A percentile compares a stretch with the other conserved stretches of the same genome.
Evolutionary conservation across 148 eudicot species (phyloP).

Genomic region (Cornus kousa): DNA sequence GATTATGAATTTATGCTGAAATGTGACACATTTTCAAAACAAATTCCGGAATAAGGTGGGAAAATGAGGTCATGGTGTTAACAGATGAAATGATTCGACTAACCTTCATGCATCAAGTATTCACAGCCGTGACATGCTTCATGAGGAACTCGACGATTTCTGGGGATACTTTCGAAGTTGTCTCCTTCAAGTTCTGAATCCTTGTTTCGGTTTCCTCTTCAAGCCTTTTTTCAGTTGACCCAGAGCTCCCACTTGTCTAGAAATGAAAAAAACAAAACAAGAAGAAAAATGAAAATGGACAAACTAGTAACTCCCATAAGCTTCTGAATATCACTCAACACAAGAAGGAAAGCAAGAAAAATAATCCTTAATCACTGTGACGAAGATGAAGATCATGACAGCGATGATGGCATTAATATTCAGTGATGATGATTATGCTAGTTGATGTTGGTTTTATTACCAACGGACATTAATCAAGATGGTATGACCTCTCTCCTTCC

Average conservation of each 20-base stretch:
- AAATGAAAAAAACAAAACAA: not conserved
- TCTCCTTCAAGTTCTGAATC: constrained; percentile 39
- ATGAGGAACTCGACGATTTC: constrained; percentile 38
- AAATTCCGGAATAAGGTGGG: too few species aligned
- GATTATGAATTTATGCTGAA: too few species aligned
- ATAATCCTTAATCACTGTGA: too few species aligned
- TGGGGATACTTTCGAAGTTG: constrained; percentile 38
- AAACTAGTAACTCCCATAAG: not conserved
- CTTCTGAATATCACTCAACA: too few species aligned
- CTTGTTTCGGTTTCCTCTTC: constrained; percentile 57
- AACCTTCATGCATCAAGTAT: constrained; percentile 20
- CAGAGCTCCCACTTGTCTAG: constrained; percentile 55
- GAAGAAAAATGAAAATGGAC: not conserved
- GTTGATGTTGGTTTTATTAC: too few species aligned
- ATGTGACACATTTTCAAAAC: too few species aligned
- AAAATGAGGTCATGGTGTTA: not conserved
- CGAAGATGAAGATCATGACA: not conserved
- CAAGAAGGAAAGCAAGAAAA: too few species aligned
- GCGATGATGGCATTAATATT: too few species aligned
- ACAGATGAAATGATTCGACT: not conserved
- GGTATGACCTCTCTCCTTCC: too few species aligned
- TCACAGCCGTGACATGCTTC: constrained; percentile 32
- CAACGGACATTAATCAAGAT: too few species aligned
- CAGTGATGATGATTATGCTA: too few species aligned
- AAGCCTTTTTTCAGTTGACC: constrained; percentile 47